Base-by-base conservation (phyloP, 148 eudicot species). In the Fallopia convolvulus region DNA sequence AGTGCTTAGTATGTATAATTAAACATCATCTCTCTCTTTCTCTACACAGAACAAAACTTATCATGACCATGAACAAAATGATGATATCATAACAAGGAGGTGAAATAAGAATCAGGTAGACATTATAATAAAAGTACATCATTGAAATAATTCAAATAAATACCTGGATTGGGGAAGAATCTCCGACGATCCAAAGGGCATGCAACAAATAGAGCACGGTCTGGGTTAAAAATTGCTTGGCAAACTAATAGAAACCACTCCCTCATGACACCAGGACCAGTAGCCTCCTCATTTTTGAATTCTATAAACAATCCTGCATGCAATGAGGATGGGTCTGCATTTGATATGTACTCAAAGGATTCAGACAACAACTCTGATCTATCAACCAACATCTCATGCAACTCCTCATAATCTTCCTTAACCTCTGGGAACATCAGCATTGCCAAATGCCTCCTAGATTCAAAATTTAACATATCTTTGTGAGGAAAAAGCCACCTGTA, bases 231-330 rank as follows among this genome's bases (percentile, higher is more conserved):
- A 60, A 95, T 87, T 71, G 85, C 96, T 76, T 90, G 97, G 83
- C 88, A 91, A 15, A 92, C 97, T 78, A 92, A 83, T 79, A 87
- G 83, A 84, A 95, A 92, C 99, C 99, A 92, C 88, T 95, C 99
- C 55, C 97, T 81, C 80, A 92, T 78, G 26, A 95, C 99, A 75
- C 97, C 97, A 70, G 97, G 98, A 39, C 98, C 98, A 4, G 97
- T 92, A 79, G 97, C 97, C 74, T 91, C 94, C 85, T 95, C 99
- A 55, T 87, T 85, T 87, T 95, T 92, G 83, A 95, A 94, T 85
- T 90, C 97, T 90, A 95, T 82, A 72, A 88, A 92, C 72, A 95
- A 80, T 56, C 97, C 92, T 60, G 88, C 78, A 13, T 84, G 96
- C 83, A 95, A 74, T 18, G 83, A 80, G n/a, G 84, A 82, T 12